phyloP scores from a whole-genome alignment of 2,329 filamentous ascomycete species.

The Cladosporium velox region DNA sequence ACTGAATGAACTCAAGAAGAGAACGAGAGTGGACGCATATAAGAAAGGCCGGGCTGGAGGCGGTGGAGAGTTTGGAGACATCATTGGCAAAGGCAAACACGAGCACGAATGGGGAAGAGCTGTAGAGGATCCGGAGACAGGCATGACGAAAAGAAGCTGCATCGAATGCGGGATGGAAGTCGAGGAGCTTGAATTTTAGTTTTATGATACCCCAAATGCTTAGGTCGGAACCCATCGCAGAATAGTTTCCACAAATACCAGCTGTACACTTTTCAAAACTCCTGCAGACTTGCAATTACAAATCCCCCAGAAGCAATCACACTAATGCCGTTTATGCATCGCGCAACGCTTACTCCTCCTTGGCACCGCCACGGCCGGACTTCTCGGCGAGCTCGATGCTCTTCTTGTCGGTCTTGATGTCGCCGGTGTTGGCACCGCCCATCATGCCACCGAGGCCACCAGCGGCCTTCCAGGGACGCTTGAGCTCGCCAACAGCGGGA shows the following conservation, averaged over 20 bases:
- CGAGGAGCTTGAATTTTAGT: constrained; percentile 64
- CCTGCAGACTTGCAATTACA: not conserved
- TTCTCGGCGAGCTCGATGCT: constrained; percentile 56
- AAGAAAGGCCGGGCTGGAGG: constrained; percentile 65
- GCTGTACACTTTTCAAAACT: constrained; percentile 1
- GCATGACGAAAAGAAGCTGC: constrained; percentile 76
- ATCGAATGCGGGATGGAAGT: constrained; percentile 68
- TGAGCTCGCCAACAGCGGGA: constrained; percentile 84
- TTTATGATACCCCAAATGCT: constrained; percentile 26
- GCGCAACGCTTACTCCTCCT: constrained; percentile 50
- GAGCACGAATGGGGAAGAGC: constrained; percentile 80
- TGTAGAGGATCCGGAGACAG: constrained; percentile 62
- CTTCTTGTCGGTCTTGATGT: constrained; percentile 79
- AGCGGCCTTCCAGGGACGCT: constrained; percentile 89
- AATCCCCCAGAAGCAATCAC: not conserved
- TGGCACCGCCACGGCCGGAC: constrained; percentile 52
- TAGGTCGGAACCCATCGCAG: not conserved
- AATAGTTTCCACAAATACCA: not conserved
- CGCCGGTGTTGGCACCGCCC: constrained; percentile 56
- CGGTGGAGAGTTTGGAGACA: constrained; percentile 70
- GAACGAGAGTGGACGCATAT: constrained; percentile 88
- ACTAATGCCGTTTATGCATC: not conserved
- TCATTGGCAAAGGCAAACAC: constrained; percentile 69
- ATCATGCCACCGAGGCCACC: constrained; percentile 81
- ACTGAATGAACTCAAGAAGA: constrained; percentile 85